A percentile compares a stretch with the other conserved stretches of the same genome.
Evolutionary conservation across 768 basidiomycete genomes (phyloP).

Genomic region (Kwoniella europaea): DNA sequence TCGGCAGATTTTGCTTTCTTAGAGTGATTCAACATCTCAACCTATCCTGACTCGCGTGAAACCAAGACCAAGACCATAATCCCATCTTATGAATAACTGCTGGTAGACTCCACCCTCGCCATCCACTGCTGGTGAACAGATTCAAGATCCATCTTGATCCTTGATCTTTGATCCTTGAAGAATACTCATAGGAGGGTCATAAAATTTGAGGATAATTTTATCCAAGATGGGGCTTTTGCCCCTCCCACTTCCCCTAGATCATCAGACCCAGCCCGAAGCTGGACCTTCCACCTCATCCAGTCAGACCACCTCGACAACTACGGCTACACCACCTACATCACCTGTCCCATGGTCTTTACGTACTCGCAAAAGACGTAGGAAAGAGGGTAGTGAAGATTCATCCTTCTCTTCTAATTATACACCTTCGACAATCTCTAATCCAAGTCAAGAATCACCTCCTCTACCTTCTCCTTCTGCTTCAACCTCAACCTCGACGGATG

Average conservation of each 20-base stretch:
- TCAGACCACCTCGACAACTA: neutral
- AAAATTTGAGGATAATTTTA: neutral
- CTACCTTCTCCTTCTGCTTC: constrained; percentile 9
- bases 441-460: constrained; percentile 4
- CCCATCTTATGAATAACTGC: too few relatives aligned
- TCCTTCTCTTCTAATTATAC: neutral
- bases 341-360: constrained; percentile 1
- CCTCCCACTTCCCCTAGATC: neutral
- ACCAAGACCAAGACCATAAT: neutral
- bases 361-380: constrained; percentile 14
- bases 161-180: neutral
- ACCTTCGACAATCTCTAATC: neutral
- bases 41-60: constrained; percentile 2
- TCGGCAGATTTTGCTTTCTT: neutral
- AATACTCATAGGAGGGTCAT: neutral
- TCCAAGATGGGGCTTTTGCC: constrained; percentile 11
- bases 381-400: neutral
- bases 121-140: neutral
- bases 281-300: constrained; percentile 2
- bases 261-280: constrained; percentile 1
- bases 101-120: too few relatives aligned
- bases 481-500: constrained; percentile 3
- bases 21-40: neutral
- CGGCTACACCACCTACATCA: constrained; percentile 21
- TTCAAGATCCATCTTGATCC: neutral